phyloP scores from a whole-genome alignment of 164 flowering plant species.

The Nymphaea thermarum region DNA sequence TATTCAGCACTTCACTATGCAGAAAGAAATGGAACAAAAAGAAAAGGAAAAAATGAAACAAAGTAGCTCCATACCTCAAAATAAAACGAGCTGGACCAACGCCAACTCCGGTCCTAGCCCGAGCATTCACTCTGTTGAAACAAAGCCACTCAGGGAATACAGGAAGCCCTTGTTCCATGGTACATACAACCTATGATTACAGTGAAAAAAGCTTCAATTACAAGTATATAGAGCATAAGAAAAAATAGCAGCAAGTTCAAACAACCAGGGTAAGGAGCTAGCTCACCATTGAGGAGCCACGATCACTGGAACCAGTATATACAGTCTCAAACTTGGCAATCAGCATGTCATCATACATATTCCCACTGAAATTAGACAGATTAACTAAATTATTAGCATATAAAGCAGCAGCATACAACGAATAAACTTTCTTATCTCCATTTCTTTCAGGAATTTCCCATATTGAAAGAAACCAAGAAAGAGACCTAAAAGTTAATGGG shows the following conservation, averaged over 20 bases:
- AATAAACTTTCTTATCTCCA: too few relatives aligned
- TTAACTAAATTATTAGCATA: neutral
- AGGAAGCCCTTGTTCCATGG: constrained; percentile 96
- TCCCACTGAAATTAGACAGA: constrained; percentile 49
- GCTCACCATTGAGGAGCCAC: constrained; percentile 85
- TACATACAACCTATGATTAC: constrained; percentile 58
- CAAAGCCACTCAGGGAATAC: constrained; percentile 82
- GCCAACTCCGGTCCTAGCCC: constrained; percentile 65
- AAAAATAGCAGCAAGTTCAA: too few relatives aligned
- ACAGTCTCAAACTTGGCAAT: constrained; percentile 78
- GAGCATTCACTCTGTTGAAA: constrained; percentile 81
- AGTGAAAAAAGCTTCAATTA: neutral
- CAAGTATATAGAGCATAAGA: too few relatives aligned
- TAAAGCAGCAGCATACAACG: neutral
- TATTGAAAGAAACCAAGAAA: too few relatives aligned
- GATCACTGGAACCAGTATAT: constrained; percentile 86
- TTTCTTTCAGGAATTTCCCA: too few relatives aligned
- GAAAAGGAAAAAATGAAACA: too few relatives aligned
- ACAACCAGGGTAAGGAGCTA: neutral
- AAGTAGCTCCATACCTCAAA: constrained; percentile 35
- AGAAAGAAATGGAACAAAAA: neutral
- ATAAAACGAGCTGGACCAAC: constrained; percentile 63
- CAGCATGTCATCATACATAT: constrained; percentile 64
- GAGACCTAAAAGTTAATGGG: constrained; percentile 93
- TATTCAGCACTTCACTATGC: constrained; percentile 1